Evolutionary conservation across 768 basidiomycete species (phyloP).

Genomic region (Trametes coccinea): DNA sequence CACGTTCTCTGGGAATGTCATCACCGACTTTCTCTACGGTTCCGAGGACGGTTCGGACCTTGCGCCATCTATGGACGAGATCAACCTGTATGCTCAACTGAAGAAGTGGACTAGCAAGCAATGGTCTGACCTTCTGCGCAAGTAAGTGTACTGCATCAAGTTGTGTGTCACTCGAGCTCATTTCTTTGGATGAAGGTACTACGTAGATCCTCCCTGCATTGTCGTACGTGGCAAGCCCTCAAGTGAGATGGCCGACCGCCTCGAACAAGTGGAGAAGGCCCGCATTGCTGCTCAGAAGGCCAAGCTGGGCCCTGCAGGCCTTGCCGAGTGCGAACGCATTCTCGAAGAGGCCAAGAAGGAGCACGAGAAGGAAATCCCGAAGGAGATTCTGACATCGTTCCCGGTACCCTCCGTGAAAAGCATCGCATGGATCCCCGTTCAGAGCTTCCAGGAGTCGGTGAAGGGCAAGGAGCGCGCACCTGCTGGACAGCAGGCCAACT

Average conservation of each 20-base stretch:
- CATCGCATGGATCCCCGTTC: conserved; percentile 88
- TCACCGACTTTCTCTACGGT: conserved; percentile 87
- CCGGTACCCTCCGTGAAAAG: conserved; percentile 88
- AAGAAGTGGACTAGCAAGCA: conserved; percentile 70
- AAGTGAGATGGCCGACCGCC: conserved; percentile 71
- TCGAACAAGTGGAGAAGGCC: conserved; percentile 79
- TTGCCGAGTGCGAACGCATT: conserved; percentile 63
- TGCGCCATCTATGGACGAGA: conserved; percentile 70
- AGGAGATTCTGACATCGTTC: conserved; percentile 78
- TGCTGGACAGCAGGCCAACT: conserved; percentile 32
- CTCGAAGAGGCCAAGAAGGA: conserved; percentile 85
- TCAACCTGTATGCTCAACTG: conserved; percentile 66
- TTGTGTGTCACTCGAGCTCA: neutral
- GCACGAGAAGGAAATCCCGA: conserved; percentile 81
- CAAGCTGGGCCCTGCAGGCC: conserved; percentile 76
- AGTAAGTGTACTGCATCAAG: conserved; percentile 45
- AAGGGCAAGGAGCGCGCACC: conserved; percentile 41
- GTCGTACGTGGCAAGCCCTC: conserved; percentile 91
- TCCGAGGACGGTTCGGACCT: conserved; percentile 80
- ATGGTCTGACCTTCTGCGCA: conserved; percentile 76
- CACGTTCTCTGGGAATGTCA: conserved; percentile 70
- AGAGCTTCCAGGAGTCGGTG: conserved; percentile 64
- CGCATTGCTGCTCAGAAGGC: conserved; percentile 71
- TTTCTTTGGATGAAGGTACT: conserved; percentile 57
- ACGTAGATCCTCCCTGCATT: conserved; percentile 67